Evolutionary conservation across 345 rosid species (phyloP).

Genomic region (Populus tremula): DNA sequence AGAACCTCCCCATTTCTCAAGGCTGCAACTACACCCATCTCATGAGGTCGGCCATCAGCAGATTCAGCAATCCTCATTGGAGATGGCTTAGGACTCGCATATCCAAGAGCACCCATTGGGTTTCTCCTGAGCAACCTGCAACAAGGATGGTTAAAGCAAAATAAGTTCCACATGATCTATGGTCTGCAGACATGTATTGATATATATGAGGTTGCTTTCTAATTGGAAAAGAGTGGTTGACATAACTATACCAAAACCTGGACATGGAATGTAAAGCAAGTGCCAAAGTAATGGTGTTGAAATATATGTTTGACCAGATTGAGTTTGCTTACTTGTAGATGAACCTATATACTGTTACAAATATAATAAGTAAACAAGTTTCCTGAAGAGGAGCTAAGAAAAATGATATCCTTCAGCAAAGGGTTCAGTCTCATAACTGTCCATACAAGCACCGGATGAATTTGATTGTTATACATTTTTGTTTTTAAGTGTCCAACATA

Average conservation of each 20-base stretch:
- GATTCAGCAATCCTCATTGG: conserved; percentile 69
- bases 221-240: neutral
- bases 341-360: neutral
- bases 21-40: conserved; percentile 89
- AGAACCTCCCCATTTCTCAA: conserved; percentile 89
- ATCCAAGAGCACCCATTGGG: conserved; percentile 98
- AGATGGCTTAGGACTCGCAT: conserved; percentile 67
- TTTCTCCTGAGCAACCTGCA: conserved; percentile 90
- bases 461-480: neutral
- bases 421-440: neutral
- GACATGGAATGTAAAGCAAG: neutral
- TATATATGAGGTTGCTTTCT: neutral
- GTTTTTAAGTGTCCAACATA: neutral
- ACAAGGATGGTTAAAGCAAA: conserved; percentile 15
- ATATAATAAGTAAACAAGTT: neutral
- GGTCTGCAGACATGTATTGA: neutral
- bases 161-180: neutral
- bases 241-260: neutral
- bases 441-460: neutral
- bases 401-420: neutral
- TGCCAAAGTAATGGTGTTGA: neutral
- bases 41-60: conserved; percentile 81
- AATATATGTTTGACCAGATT: neutral
- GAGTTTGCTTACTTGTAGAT: neutral
- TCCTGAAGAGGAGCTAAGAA: neutral